Evolutionary conservation across 2,329 filamentous ascomycete genomes (phyloP).

Genomic region (Ascochyta pisi): DNA sequence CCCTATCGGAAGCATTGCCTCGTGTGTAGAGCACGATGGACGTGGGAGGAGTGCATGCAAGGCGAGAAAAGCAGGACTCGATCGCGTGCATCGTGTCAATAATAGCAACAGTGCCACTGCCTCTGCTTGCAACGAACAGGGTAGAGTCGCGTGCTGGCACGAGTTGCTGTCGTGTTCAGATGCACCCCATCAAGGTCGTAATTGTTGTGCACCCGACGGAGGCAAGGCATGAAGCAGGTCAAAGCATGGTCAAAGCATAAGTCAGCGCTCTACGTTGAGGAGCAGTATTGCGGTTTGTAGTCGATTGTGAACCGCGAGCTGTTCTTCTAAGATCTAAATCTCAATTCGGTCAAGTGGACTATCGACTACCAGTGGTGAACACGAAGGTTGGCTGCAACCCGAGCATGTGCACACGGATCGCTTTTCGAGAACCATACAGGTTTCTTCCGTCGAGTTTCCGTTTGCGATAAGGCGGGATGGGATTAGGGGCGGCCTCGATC

Average conservation of each 20-base stretch:
- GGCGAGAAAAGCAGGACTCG: conserved; percentile 12
- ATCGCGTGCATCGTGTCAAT: conserved; percentile 9
- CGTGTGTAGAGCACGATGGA: neutral
- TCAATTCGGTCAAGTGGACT: neutral
- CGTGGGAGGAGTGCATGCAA: neutral
- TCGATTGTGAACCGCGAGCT: too few species aligned
- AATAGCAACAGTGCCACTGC: conserved; percentile 7
- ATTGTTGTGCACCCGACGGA: conserved; percentile 7
- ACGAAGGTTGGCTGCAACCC: neutral
- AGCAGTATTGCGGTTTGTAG: too few species aligned
- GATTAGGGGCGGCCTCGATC: conserved; percentile 9
- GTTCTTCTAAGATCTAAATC: too few species aligned
- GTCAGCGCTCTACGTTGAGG: neutral
- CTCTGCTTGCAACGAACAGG: conserved; percentile 1
- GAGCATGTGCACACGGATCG: neutral
- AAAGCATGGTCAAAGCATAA: neutral
- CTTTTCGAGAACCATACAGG: conserved; percentile 6
- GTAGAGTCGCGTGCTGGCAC: conserved; percentile 11
- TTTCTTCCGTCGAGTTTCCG: conserved; percentile 4
- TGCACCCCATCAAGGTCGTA: conserved; percentile 5
- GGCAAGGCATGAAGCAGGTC: conserved; percentile 6
- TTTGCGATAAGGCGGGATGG: conserved; percentile 4
- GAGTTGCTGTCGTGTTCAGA: conserved; percentile 2
- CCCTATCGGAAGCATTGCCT: neutral
- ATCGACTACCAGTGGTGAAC: neutral